These are phyloP conservation scores for Cupressus sempervirens DNA, from an alignment of 75 land plant species.

Conservation along the genomic window DNA sequence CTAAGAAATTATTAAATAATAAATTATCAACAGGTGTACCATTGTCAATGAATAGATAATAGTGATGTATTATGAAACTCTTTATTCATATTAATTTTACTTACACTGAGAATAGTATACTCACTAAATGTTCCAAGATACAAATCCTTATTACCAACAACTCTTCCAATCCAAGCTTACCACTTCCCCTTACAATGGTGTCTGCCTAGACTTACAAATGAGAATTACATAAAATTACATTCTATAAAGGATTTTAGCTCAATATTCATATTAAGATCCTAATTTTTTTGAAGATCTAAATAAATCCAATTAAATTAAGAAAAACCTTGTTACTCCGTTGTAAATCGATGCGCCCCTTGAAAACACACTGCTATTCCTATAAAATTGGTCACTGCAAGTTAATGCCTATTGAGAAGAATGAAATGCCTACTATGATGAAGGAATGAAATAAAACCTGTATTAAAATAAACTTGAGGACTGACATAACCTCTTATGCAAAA, in stretches of 20 bases:
- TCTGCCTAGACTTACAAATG: constrained; percentile 22
- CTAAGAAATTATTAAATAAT: neutral
- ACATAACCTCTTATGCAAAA: neutral
- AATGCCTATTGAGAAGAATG: neutral
- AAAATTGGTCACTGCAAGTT: neutral
- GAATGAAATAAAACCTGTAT: neutral
- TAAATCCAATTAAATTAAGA: neutral
- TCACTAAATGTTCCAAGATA: constrained; percentile 86
- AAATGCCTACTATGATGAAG: too few species aligned
- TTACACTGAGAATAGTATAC: constrained; percentile 12
- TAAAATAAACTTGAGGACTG: neutral
- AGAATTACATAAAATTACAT: neutral
- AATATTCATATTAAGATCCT: neutral
- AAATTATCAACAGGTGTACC: neutral
- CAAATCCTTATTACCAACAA: constrained; percentile 81
- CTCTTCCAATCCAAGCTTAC: constrained; percentile 86
- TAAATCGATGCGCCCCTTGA: constrained; percentile 10
- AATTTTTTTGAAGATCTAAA: neutral
- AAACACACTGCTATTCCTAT: constrained; percentile 8
- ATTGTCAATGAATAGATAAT: too few species aligned
- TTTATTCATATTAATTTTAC: neutral
- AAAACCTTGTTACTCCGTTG: constrained; percentile 7
- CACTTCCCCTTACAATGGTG: constrained; percentile 87
- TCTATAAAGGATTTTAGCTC: neutral
- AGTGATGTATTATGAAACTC: neutral